Evolutionary conservation across 148 eudicot genomes (phyloP).

Genomic region (Camellia sinensis): DNA sequence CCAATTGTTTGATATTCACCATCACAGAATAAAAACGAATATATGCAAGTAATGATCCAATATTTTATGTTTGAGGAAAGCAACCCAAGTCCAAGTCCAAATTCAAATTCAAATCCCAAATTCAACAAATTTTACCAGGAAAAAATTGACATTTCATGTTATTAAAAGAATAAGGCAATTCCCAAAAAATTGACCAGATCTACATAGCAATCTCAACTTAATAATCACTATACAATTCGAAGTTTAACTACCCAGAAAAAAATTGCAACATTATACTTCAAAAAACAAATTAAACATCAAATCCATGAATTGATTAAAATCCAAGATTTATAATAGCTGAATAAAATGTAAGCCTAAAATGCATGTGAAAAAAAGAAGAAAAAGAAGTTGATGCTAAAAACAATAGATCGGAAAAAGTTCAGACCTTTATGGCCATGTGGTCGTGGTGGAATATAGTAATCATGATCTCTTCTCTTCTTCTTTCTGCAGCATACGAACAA

Average conservation of each 20-base stretch:
- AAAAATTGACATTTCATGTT: neutral
- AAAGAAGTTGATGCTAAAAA: neutral
- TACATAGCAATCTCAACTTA: neutral
- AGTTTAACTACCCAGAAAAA: neutral
- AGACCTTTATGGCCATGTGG: slow-evolving; percentile 52
- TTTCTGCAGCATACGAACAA: slow-evolving; percentile 60
- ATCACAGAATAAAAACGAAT: neutral
- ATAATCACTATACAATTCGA: neutral
- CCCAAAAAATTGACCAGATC: slow-evolving; percentile 12
- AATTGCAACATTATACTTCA: neutral
- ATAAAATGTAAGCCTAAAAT: neutral
- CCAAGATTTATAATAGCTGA: neutral
- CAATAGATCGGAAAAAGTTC: neutral
- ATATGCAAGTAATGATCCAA: neutral
- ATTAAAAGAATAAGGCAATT: slow-evolving; percentile 1
- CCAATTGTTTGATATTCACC: neutral
- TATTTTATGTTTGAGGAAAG: neutral
- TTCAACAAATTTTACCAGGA: neutral
- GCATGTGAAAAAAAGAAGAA: neutral
- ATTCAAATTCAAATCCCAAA: neutral
- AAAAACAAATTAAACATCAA: neutral
- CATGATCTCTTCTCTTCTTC: slow-evolving; percentile 51
- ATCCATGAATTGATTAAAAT: slow-evolving; percentile 6
- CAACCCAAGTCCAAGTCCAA: neutral
- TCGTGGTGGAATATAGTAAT: slow-evolving; percentile 41